Evolutionary conservation across 202 grass and related monocot genomes (phyloP), one percentile per base, ranked within the genome.

Genomic region (Musa balbisiana): DNA sequence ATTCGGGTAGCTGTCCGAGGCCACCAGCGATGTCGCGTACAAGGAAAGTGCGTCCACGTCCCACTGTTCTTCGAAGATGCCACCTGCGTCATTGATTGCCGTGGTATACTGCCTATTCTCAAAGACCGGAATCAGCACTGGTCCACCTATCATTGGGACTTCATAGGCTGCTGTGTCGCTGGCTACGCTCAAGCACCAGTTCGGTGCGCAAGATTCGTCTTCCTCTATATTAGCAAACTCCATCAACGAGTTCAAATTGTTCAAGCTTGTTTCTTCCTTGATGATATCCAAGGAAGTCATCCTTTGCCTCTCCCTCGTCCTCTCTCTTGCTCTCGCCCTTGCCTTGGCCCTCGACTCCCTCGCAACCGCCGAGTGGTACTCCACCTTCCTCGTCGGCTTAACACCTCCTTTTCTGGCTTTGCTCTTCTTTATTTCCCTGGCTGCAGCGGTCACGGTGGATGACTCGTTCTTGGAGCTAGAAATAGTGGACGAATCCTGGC

Each of bases 11-110:
- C 29, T 33, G 27, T 15, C 17, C 4, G 10, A 43, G 27, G 64
- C 56, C 56, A 9, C 56, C 26, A 8, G 33, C 12, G 25, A 33
- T 67, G 25, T 67, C 3, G 64, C 16, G 64, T 67, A 67, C 64
- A 67, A 29, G 64, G 64, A 43, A 22, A 43, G 64, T 13, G 64
- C 64, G 15, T 74, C 72, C 9, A 75, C 62, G 3, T 75, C 73
- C 73, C 73, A 75, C n/a, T 75, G 73, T 21, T 75, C 55, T 75
- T 75, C 52, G 20, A 75, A 75, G 55, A 75, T 49, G 73, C 55
- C 2, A 6, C 17, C 20, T 10, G 29, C n/a, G 19, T 60, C 23
- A 24, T 29, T 8, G 9, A 49, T 62, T 16, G 21, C 53, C 6
- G 16, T 33, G 25, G 16, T 1, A 11, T n/a, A 0, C n/a, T 9